Base-by-base conservation (phyloP, 176 grass and related monocot genomes). In the Zea luxurians region DNA sequence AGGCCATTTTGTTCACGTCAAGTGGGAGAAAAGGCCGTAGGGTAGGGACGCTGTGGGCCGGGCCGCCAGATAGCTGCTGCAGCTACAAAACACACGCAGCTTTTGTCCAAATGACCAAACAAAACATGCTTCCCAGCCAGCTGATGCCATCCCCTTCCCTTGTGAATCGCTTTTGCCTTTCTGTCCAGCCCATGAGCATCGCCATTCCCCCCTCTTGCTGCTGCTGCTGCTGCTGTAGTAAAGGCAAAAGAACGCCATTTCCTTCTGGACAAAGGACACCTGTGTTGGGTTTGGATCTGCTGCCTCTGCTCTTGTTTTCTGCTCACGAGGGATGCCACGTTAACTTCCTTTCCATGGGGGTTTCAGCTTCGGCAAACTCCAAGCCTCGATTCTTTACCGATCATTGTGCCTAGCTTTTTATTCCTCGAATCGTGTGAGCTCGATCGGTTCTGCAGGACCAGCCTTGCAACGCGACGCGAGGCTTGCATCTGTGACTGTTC, bases 401-500 rank as follows among this genome's bases (percentile, higher is more conserved):
- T 54, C 64, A 68, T 45, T 68, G 65, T 68, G 17, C 44, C 16
- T 36, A 18, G 17, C 43, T 15, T 60, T 87, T 88, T 80, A 84
- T 88, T 76, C 76, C 66, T 17, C 4, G 4, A 70, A 55, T 3
- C 58, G 38, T 70, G 52, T 18, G 38, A 37, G 21, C 1, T 18
- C 10, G 40, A 49, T 80, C 37, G 82, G 65, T 43, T 65, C 77
- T 42, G 41, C 58, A 48, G 77, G 58, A 66, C 71, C 71, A 59
- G 70, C 21, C 76, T 37, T 48, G 70, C 37, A 70, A 58, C 47
- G 47, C 18, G 64, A 80, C 71, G 70, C 38, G 27, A 27, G 27
- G 27, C 27, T 80, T 68, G 76, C 76, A 88, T 64, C 76, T 49
- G 38, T 49, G 64, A 10, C 20, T n/a, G 47, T 75, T 76, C 82